Evolutionary conservation across 2,329 filamentous ascomycete genomes (phyloP).

Genomic region (Aspergillus melleus): DNA sequence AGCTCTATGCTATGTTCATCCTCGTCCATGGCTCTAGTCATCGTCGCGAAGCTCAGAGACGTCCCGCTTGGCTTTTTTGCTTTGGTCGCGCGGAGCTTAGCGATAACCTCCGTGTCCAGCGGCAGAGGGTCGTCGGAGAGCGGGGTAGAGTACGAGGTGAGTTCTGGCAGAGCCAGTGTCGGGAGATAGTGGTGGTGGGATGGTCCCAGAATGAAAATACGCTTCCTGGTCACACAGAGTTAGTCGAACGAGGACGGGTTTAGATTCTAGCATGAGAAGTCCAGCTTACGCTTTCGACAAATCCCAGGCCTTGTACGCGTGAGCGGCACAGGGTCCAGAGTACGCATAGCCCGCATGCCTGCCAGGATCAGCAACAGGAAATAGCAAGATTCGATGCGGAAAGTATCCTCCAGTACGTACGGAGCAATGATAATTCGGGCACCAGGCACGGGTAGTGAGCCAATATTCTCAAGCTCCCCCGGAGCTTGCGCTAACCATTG

Average conservation of each 20-base stretch:
- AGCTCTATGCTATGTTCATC: slow-evolving; percentile 94
- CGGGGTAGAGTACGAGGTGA: slow-evolving; percentile 53
- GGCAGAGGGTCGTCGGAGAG: slow-evolving; percentile 45
- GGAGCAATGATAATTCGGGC: slow-evolving; percentile 89
- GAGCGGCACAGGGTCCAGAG: slow-evolving; percentile 88
- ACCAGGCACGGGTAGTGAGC: slow-evolving; percentile 66
- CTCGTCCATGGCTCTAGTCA: slow-evolving; percentile 68
- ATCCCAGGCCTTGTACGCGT: slow-evolving; percentile 89
- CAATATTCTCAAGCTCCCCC: slow-evolving; percentile 61
- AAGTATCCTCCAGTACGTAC: slow-evolving; percentile 57
- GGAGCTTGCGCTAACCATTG: slow-evolving; percentile 73
- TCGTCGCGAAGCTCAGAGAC: slow-evolving; percentile 48
- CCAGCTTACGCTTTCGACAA: slow-evolving; percentile 65
- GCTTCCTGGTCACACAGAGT: slow-evolving; percentile 57
- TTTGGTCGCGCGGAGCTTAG: slow-evolving; percentile 33
- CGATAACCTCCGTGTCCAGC: slow-evolving; percentile 46
- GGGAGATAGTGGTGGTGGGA: slow-evolving; percentile 84
- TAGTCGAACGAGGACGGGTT: neutral
- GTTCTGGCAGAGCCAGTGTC: slow-evolving; percentile 73
- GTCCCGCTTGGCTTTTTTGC: slow-evolving; percentile 31
- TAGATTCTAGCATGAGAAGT: neutral
- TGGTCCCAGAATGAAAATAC: slow-evolving; percentile 88
- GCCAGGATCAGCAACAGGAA: slow-evolving; percentile 18
- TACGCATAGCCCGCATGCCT: slow-evolving; percentile 94
- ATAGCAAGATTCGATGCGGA: neutral